Conservation (phyloP, 331 rosid species). For the Prunus yedoensis region DNA sequence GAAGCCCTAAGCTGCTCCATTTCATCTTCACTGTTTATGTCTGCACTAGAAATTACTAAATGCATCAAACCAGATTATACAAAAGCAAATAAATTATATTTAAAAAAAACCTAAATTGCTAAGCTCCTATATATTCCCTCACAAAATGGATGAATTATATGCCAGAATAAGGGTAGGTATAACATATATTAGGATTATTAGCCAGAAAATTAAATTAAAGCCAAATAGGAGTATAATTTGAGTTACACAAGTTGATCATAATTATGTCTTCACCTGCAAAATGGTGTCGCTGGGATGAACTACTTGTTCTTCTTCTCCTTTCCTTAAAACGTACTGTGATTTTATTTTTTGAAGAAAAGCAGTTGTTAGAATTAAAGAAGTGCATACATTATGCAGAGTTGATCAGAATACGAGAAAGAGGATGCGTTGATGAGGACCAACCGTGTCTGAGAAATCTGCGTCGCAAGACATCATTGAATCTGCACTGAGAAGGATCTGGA, state of each 20-base stretch:
- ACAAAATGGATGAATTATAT: background rate
- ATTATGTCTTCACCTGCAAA: conserved; percentile 44
- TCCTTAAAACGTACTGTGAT: conserved; percentile 73
- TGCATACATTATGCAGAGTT: background rate
- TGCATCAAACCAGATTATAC: background rate
- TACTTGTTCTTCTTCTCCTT: conserved; percentile 49
- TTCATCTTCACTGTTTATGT: conserved; percentile 58
- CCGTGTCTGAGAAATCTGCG: conserved; percentile 95
- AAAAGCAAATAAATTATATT: background rate
- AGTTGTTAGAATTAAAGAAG: background rate
- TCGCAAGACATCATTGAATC: conserved; percentile 83
- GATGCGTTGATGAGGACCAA: conserved; percentile 14
- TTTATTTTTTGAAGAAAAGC: background rate
- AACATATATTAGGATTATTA: background rate
- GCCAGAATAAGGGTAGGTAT: background rate
- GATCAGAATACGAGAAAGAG: background rate
- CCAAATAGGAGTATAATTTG: background rate
- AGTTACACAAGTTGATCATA: background rate
- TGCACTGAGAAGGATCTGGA: conserved; percentile 41
- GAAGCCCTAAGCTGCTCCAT: conserved; percentile 75
- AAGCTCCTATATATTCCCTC: background rate
- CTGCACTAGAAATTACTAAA: conserved; percentile 36
- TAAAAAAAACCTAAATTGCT: background rate
- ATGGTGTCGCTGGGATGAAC: conserved; percentile 42
- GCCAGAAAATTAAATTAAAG: background rate